Conservation (phyloP, 129 eudicot genomes). For the carrot (Daucus carota) region DNA sequence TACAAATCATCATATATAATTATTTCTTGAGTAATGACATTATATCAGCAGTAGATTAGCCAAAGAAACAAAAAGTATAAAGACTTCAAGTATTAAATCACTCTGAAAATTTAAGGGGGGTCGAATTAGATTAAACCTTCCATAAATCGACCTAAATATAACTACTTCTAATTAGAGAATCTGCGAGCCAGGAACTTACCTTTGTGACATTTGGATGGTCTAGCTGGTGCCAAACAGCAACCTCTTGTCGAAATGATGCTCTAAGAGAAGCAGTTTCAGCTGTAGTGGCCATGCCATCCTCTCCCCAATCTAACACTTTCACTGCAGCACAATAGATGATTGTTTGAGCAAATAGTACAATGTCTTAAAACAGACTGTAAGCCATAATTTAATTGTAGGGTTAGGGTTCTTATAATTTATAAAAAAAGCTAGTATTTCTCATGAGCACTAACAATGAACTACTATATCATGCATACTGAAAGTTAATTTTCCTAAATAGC, state of each 20-base stretch:
- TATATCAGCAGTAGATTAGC: not conserved
- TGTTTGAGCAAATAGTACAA: not conserved
- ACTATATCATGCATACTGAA: not conserved
- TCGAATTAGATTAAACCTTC: not conserved
- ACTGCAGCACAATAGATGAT: conserved; percentile 27
- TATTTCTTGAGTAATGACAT: not conserved
- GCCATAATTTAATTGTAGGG: not conserved
- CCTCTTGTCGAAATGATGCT: conserved; percentile 83
- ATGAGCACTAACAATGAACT: not conserved
- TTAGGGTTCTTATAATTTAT: not conserved
- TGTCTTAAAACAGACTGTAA: conserved; percentile 1
- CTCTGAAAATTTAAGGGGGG: not conserved
- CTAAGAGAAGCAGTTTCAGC: conserved; percentile 76
- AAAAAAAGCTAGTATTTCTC: not conserved
- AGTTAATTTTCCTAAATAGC: not conserved
- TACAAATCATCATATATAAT: conserved; percentile 20
- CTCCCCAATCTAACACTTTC: conserved; percentile 95
- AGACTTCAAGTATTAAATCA: not conserved
- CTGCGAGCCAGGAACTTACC: conserved; percentile 25
- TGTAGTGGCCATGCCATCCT: conserved; percentile 72
- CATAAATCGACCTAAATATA: not conserved
- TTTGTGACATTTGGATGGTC: conserved; percentile 90
- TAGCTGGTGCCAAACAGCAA: conserved; percentile 85
- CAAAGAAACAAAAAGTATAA: not conserved
- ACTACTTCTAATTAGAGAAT: not conserved